A percentile compares a stretch with the other conserved stretches of the same genome.
Conservation (phyloP, 2,329 filamentous ascomycete species). For the Didymella segeticola region DNA sequence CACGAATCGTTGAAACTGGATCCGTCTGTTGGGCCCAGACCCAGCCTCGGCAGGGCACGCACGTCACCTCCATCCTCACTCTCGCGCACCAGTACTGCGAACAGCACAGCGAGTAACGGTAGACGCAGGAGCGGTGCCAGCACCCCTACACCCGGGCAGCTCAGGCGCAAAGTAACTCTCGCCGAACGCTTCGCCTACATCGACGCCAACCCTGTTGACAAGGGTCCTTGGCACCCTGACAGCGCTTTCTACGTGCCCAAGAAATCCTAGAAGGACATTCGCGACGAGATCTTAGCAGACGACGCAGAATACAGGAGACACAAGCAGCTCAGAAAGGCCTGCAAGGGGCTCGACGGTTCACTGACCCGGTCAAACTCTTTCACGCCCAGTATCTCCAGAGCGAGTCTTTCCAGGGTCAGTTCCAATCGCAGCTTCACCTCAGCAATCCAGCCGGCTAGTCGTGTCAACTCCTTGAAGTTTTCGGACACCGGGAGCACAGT, state of each 20-base stretch:
- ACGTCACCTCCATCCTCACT: constrained; percentile 7
- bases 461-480: constrained; percentile 10
- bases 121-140: constrained; percentile 2
- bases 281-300: constrained; percentile 1
- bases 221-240: constrained; percentile 15
- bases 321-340: constrained; percentile 9
- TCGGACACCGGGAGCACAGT: constrained; percentile 16
- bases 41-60: constrained; percentile 18
- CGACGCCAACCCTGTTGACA: constrained; percentile 6
- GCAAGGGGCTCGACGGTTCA: constrained; percentile 34
- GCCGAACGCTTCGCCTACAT: constrained; percentile 12
- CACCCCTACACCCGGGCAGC: constrained; percentile 2
- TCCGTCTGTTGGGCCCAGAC: constrained; percentile 18
- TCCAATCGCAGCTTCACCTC: constrained; percentile 9
- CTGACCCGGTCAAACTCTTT: constrained; percentile 24
- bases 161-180: constrained; percentile 4
- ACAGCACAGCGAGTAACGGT: neutral
- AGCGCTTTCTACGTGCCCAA: constrained; percentile 14
- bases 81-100: neutral
- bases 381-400: constrained; percentile 11
- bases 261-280: constrained; percentile 13
- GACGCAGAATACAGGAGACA: constrained; percentile 12
- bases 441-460: neutral
- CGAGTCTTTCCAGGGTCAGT: constrained; percentile 13
- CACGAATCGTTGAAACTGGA: constrained; percentile 21